Evolutionary conservation across 345 rosid genomes (phyloP).

Genomic region (Hibiscus tridactylites): DNA sequence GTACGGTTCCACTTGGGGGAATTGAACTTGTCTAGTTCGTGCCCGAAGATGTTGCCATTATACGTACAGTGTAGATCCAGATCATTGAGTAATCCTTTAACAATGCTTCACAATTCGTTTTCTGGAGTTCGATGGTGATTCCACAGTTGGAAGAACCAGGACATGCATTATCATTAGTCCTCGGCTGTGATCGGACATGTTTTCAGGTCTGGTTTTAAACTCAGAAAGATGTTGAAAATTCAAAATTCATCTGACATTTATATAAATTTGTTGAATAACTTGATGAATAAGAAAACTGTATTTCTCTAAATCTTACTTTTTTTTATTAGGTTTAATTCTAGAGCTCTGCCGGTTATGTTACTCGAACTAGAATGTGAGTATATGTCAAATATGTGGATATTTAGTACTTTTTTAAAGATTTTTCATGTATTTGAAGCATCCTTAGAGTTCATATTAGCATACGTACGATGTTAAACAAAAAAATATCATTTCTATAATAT

Average conservation of each 20-base stretch:
- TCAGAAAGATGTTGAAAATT: not conserved
- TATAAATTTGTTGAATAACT: not conserved
- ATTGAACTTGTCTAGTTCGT: constrained; percentile 48
- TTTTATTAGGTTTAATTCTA: not conserved
- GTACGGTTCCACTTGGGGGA: constrained; percentile 55
- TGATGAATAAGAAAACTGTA: too few species aligned
- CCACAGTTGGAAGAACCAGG: not conserved
- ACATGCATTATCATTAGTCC: not conserved
- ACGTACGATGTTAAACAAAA: too few species aligned
- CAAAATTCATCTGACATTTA: not conserved
- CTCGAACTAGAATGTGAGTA: not conserved
- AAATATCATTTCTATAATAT: too few species aligned
- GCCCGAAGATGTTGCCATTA: not conserved
- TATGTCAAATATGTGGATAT: too few species aligned
- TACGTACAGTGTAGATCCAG: not conserved
- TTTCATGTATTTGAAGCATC: too few species aligned
- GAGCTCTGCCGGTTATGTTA: not conserved
- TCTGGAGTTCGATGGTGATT: not conserved
- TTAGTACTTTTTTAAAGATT: too few species aligned
- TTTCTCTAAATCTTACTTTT: not conserved
- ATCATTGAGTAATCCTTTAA: not conserved
- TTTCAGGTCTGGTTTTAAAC: too few species aligned
- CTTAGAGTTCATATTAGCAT: too few species aligned
- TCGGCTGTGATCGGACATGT: not conserved
- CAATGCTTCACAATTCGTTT: not conserved